A percentile compares a stretch with the other conserved stretches of the same genome.
phyloP scores from a whole-genome alignment of 257 asterid genomes.

The Gardenia jasminoides region DNA sequence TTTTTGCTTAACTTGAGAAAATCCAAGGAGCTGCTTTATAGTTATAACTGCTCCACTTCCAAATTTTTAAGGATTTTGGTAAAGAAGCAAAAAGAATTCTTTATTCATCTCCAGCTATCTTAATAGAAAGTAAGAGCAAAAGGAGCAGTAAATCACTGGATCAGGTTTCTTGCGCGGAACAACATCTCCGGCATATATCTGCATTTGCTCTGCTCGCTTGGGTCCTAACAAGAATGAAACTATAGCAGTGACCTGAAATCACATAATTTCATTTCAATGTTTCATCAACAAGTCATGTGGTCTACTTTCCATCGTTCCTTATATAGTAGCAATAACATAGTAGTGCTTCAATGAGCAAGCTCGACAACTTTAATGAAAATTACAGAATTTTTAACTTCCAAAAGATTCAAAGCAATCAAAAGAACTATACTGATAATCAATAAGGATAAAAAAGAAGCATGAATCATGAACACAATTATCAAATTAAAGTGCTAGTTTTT shows the following conservation, averaged over 20 bases:
- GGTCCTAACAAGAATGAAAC: constrained; percentile 88
- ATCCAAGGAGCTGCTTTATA: background rate
- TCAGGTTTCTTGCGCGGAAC: constrained; percentile 98
- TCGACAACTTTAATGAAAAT: background rate
- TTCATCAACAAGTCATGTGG: background rate
- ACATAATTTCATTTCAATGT: background rate
- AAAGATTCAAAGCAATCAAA: background rate
- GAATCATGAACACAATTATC: background rate
- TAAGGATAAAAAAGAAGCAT: background rate
- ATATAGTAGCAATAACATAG: background rate
- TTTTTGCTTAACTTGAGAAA: background rate
- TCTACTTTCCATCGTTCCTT: background rate
- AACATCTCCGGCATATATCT: constrained; percentile 91
- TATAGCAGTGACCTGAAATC: constrained; percentile 83
- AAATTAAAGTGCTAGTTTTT: background rate
- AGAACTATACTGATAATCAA: no score
- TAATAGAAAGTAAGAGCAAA: background rate
- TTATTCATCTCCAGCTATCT: background rate
- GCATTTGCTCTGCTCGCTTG: constrained; percentile 74
- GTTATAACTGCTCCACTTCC: background rate
- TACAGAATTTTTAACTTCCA: background rate
- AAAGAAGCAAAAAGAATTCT: background rate
- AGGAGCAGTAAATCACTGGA: constrained; percentile 55
- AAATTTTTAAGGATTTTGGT: background rate
- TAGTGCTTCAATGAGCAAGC: background rate